phyloP scores from a whole-genome alignment of 805 yeast genomes.

The Monosporozyma siamensis region DNA sequence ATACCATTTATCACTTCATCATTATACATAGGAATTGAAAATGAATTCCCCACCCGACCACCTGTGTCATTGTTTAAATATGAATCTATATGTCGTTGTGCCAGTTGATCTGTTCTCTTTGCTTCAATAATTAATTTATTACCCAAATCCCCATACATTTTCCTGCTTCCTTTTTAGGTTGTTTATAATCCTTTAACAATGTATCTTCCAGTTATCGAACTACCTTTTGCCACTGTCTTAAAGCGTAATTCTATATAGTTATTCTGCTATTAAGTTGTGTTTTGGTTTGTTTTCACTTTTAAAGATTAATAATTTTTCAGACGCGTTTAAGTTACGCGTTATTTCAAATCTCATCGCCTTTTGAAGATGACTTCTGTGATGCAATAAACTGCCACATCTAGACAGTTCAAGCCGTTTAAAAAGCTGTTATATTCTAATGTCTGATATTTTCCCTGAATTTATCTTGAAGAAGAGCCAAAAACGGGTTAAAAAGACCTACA shows the following conservation, averaged over 20 bases:
- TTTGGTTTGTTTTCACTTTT: no score
- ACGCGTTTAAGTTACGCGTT: no score
- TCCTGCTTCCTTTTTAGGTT: neutral
- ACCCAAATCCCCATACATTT: constrained; percentile 86
- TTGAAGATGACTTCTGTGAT: no score
- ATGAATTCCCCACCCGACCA: constrained; percentile 5
- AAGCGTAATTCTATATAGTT: no score
- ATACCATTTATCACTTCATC: constrained; percentile 62
- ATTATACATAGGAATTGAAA: constrained; percentile 50
- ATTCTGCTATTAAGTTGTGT: no score
- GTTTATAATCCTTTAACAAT: neutral
- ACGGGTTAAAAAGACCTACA: neutral
- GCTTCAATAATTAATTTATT: constrained; percentile 80
- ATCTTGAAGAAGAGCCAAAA: neutral
- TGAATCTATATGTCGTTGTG: constrained; percentile 14
- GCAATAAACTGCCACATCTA: no score
- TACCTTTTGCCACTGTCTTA: no score
- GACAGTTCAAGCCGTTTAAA: neutral
- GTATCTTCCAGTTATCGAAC: no score
- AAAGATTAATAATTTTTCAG: no score
- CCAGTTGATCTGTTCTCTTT: constrained; percentile 60
- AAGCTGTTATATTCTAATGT: no score
- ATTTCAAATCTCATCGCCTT: no score
- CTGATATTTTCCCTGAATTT: neutral
- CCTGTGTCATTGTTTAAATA: constrained; percentile 6